A percentile compares a stretch with the other conserved stretches of the same genome.
phyloP scores from a whole-genome alignment of 148 eudicot species.

The Amaranthus hypochondriacus region DNA sequence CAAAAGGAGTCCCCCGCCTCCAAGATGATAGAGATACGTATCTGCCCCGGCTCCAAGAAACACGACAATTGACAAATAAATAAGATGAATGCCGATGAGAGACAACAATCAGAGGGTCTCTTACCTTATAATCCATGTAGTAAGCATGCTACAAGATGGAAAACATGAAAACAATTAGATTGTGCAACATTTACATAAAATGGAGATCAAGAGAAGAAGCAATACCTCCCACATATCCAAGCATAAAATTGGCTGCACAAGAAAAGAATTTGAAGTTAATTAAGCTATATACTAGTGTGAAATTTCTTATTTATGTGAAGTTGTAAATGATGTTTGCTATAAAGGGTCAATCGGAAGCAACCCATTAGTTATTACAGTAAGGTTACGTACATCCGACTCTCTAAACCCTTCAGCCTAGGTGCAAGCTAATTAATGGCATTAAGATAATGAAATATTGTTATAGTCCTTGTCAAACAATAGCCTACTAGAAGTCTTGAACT shows the following conservation, averaged over 20 bases:
- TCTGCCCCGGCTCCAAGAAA: too few species aligned
- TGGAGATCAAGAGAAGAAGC: constrained; percentile 17
- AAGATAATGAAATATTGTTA: too few species aligned
- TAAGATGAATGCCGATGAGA: background rate
- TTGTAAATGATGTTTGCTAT: too few species aligned
- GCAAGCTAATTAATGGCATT: too few species aligned
- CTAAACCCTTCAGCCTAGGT: too few species aligned
- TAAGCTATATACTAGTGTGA: background rate
- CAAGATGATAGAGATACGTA: too few species aligned
- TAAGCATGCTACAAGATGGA: constrained; percentile 80
- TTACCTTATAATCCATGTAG: constrained; percentile 86
- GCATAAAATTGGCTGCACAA: constrained; percentile 71
- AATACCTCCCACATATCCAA: constrained; percentile 96
- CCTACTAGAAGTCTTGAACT: background rate
- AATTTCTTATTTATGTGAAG: too few species aligned
- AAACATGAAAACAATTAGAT: constrained; percentile 16
- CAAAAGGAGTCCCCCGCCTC: too few species aligned
- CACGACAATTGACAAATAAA: background rate
- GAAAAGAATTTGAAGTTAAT: constrained; percentile 2
- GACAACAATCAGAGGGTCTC: background rate
- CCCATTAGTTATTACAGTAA: too few species aligned
- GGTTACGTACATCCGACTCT: too few species aligned
- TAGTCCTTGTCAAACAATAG: background rate
- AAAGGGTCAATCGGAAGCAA: too few species aligned
- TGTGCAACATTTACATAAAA: background rate